Conservation (phyloP, 208 protist genomes). For the Jaenimonas drosophilae region DNA sequence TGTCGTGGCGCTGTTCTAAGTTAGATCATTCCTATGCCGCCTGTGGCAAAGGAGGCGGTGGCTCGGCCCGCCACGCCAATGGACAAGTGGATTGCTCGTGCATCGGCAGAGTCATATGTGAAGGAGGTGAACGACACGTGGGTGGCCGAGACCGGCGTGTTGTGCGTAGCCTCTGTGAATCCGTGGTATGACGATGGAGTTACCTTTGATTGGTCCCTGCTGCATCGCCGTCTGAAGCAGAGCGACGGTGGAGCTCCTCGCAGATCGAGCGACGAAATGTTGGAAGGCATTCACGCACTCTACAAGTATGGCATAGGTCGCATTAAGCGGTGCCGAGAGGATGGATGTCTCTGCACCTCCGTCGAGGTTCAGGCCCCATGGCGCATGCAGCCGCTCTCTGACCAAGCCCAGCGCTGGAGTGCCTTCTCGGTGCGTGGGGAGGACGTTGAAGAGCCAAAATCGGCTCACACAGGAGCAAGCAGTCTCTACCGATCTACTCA, state of each 20-base stretch:
- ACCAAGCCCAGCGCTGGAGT: slow-evolving; percentile 36
- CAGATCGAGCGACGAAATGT: no score
- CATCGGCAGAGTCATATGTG: slow-evolving; percentile 15
- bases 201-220: slow-evolving; percentile 43
- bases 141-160: slow-evolving; percentile 17
- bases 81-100: slow-evolving; percentile 27
- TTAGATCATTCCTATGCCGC: no score
- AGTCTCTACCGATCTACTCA: no score
- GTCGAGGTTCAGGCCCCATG: slow-evolving; percentile 38
- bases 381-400: slow-evolving; percentile 34
- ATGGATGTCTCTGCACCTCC: slow-evolving; percentile 14
- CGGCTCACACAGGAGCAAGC: not conserved
- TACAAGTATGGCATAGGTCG: not conserved
- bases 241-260: not conserved
- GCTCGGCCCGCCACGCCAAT: slow-evolving; percentile 8
- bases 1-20: no score
- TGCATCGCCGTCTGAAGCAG: slow-evolving; percentile 27
- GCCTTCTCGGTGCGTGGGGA: slow-evolving; percentile 13
- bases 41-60: no score
- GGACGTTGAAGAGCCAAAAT: not conserved
- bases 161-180: slow-evolving; percentile 22
- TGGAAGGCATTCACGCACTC: not conserved
- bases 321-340: not conserved
- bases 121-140: not conserved
- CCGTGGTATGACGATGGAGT: slow-evolving; percentile 61